phyloP scores from a whole-genome alignment of 2,329 filamentous ascomycete species.

The Penicillium sp. region DNA sequence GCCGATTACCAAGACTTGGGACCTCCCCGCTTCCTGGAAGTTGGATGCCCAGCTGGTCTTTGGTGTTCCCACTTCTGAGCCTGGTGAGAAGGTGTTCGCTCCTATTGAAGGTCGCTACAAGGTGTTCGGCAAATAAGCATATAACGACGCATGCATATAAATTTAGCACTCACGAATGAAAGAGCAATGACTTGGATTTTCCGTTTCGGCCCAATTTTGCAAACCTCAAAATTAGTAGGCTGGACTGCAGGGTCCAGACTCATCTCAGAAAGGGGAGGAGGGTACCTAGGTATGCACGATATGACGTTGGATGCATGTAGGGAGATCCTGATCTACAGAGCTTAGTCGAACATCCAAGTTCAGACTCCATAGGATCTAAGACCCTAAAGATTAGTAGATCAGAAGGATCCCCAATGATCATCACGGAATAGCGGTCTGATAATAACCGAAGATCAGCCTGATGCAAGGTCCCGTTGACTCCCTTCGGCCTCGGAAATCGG shows the following conservation, averaged over 20 bases:
- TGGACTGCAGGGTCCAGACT: background rate
- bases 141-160: background rate
- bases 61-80: conserved; percentile 44
- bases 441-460: background rate
- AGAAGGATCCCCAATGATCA: background rate
- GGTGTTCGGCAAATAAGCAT: conserved; percentile 34
- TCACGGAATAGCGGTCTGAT: background rate
- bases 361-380: background rate
- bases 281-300: background rate
- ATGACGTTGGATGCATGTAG: conserved; percentile 1
- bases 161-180: conserved; percentile 4
- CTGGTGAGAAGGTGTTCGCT: conserved; percentile 27
- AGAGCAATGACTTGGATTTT: background rate
- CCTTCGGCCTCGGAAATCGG: conserved; percentile 2
- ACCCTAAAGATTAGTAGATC: background rate
- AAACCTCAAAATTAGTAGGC: background rate
- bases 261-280: background rate
- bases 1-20: conserved; percentile 66
- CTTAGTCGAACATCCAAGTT: background rate
- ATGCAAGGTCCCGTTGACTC: background rate
- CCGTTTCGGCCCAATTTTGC: background rate
- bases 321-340: background rate
- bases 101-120: conserved; percentile 33
- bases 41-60: conserved; percentile 83
- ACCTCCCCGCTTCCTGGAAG: conserved; percentile 67